Base-by-base conservation (phyloP, 495 filamentous ascomycete genomes). In the Friedmanniomyces simplex region DNA sequence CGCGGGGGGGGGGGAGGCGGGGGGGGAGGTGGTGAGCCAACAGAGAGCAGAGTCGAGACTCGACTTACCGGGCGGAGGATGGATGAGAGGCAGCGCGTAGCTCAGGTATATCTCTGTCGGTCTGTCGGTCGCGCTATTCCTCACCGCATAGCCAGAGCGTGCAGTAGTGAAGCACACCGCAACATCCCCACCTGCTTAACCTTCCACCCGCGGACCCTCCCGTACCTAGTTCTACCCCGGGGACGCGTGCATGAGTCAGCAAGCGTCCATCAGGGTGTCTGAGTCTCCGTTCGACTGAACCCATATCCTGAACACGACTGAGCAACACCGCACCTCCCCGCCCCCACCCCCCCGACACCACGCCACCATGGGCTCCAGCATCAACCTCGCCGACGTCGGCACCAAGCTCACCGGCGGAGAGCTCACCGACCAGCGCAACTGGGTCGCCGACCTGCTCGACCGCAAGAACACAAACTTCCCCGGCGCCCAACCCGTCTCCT, bases 401-500 rank as follows among this genome's bases (percentile, higher is more conserved):
- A 48, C 20, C 4, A 24, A 53, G 25, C 41, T 63, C 12, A 16
- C 16, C n/a, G 6, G 12, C 47, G 24, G 55, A 12, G 57, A 60
- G 22, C 32, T 24, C 2, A 3, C 57, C 10, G 26, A 52, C 52
- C 52, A 60, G 2, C 83, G 87, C 47, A 70, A 73, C 55, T 84
- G 88, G 68, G 89, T 98, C 46, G 86, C 89, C 20, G 58, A 72
- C 12, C 77, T 98, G 36, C 81, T 98, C 3, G 78, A 81, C 25
- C 79, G 89, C 58, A 78, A 73, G 54, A 42, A 11, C n/a, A 18
- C 72, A 25, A 75, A 68, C 57, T 98, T 98, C 58, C 93, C 93
- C 2, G 93, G 93, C 61, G 91, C 93, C 48, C 93, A 98, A 71
- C 93, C 93, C 13, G 89, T 98, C 54, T 91, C 86, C 65, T 97